Percentiles rank a stretch among this genome's conserved stretches.
Conservation (phyloP, 192 early-diverging fungal species). For the Coemansia sp. region DNA sequence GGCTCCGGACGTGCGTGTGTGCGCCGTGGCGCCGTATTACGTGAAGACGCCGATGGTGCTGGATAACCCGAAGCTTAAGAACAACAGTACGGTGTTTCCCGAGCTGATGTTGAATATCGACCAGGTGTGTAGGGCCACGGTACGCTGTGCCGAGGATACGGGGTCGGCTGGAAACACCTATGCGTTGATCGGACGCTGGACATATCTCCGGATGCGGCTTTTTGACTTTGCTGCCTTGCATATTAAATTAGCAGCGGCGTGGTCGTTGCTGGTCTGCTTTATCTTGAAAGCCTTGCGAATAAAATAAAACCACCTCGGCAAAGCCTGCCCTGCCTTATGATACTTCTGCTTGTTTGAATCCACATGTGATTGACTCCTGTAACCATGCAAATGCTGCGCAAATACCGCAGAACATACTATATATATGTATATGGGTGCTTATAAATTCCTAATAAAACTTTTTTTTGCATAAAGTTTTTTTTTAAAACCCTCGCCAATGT, state of each 20-base stretch:
- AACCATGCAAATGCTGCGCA: not conserved
- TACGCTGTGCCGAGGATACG: slow-evolving; percentile 23
- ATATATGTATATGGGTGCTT: too few relatives aligned
- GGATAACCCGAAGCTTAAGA: slow-evolving; percentile 42
- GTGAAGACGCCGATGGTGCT: slow-evolving; percentile 45
- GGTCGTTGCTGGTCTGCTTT: slow-evolving; percentile 16
- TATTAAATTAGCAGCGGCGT: slow-evolving; percentile 12
- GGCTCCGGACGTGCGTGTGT: slow-evolving; percentile 29
- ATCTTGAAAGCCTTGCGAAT: not conserved
- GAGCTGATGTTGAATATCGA: slow-evolving; percentile 35
- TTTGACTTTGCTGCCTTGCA: slow-evolving; percentile 27
- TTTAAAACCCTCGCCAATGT: not conserved
- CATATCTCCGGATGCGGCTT: slow-evolving; percentile 27
- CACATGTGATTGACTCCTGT: slow-evolving; percentile 8
- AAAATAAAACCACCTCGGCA: not conserved
- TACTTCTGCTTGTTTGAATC: too few relatives aligned
- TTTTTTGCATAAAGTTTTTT: slow-evolving; percentile 1
- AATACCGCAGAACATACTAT: too few relatives aligned
- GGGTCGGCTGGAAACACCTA: slow-evolving; percentile 20
- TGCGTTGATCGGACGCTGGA: slow-evolving; percentile 32
- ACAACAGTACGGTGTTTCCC: slow-evolving; percentile 34
- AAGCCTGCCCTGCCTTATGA: too few relatives aligned
- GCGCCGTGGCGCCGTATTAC: slow-evolving; percentile 42
- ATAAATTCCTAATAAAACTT: too few relatives aligned
- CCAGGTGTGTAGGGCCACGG: slow-evolving; percentile 26